Base-by-base conservation (phyloP, 768 basidiomycete species). In the Rhodotorula paludigena region DNA sequence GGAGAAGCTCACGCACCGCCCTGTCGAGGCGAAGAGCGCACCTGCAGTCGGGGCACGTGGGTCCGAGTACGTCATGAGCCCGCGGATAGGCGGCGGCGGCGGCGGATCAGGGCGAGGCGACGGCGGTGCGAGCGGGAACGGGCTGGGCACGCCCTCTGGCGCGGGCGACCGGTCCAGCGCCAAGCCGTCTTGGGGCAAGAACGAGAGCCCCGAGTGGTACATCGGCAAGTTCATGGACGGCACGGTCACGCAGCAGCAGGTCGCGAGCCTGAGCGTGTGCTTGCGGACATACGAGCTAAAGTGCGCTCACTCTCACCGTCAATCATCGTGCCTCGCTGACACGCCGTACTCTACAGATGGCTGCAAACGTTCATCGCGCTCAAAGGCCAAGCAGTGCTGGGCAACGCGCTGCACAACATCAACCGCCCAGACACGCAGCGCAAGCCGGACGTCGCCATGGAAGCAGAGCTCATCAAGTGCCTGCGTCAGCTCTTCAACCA, bases 381-480 rank as follows among this genome's bases (percentile, higher is more conserved):
- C 49, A 88, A 86, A 73, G 92, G 92, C n/a, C 86, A 87, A 15
- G 86, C 89, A 60, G 92, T 92, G 32, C 82, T 94, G 57, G 88
- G 87, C 28, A 88, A 89, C 77, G 84, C 84, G 0, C 82, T 96
- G 15, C 82, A 84, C 71, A 87, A 86, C 74, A 82, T 91, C 54
- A 88, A 87, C 84, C 74, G 75, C 80, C 69, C 32, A 20, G 56
- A 52, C 35, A 38, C 52, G 14, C 57, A 59, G 10, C 57, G 58
- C 39, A 85, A 85, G 57, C 77, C 78, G 25, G 92, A 97, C 74
- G 82, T 84, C 42, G 77, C 79, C 21, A 79, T 96, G 32, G 94
- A 98, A 78, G 85, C 90, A 58, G 94, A 97, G 79, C 81, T 93
- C 57, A 84, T 89, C 64, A 94, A 92, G 78, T 92, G 90, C 77